Base-by-base conservation (phyloP, 2,329 filamentous ascomycete species). In the Grosmannia huntii region DNA sequence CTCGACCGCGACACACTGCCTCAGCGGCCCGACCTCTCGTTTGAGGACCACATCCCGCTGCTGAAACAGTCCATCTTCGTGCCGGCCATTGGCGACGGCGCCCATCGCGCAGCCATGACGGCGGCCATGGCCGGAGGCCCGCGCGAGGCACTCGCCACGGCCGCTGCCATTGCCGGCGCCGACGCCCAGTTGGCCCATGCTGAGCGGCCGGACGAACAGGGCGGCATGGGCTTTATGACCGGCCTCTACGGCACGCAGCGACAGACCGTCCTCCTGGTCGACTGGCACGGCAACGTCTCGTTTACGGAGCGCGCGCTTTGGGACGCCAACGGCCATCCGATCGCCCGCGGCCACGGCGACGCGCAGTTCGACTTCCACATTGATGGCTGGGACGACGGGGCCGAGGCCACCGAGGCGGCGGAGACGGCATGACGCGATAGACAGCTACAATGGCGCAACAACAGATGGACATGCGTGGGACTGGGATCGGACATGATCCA, bases 241-340 rank as follows among this genome's bases (percentile, higher is more conserved):
- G 83, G 83, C 1, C 71, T 83, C 62, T 86, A 86, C 64, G 83
- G 83, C 4, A 86, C 83, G 5, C 83, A 86, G 69, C 71, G 83
- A 44, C 83, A 86, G 70, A 85, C 82, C 0, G 71, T 85, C 16
- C 68, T 86, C 16, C 69, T 85, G 51, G 78, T 85, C 7, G 81
- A 84, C 63, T 83, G 79, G 78, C 74, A 84, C 3, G 83, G 83
- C 3, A 81, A 81, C 41, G 79, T 83, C 21, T 79, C 76, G 0
- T 83, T 80, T 64, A 73, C 74, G 33, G 83, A 86, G 69, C 72
- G 83, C 41, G 77, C 81, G 5, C 69, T 85, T 49, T 86, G 76
- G 73, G 82, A 85, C 65, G 70, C 72, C 0, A 74, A 81, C 53
- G 83, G 83, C 10, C 78, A 81, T 56, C 66, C 72, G 2, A 72